Conservation (phyloP, 306 rosid genomes). For the Pterocarpus macrocarpus region DNA sequence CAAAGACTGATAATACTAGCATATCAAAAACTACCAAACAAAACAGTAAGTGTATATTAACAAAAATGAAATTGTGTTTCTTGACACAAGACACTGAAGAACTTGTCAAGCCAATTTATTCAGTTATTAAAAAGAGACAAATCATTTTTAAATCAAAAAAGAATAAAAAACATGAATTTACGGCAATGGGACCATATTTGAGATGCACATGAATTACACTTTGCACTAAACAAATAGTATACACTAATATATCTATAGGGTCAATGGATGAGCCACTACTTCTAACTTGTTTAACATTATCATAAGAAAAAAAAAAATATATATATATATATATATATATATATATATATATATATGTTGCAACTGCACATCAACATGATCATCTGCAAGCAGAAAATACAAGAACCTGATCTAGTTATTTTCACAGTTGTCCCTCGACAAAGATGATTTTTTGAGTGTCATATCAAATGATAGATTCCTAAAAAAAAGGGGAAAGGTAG, state of each 20-base stretch:
- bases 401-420: constrained; percentile 23
- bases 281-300: neutral
- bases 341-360: neutral
- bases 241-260: neutral
- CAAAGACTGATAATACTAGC: constrained; percentile 5
- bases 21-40: constrained; percentile 18
- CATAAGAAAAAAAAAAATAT: too few species aligned
- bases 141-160: neutral
- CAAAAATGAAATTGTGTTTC: constrained; percentile 4
- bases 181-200: neutral
- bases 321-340: too few species aligned
- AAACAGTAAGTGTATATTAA: neutral
- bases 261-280: neutral
- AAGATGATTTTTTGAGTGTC: constrained; percentile 6
- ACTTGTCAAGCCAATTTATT: neutral
- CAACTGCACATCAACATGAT: constrained; percentile 32
- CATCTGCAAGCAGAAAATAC: constrained; percentile 17
- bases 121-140: constrained; percentile 12
- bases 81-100: neutral
- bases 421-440: constrained; percentile 2
- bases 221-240: neutral
- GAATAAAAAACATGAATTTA: neutral
- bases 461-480: constrained; percentile 32
- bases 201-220: neutral
- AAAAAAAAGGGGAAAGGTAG: neutral